Conservation (phyloP, 495 filamentous ascomycete genomes). For the Hapsidospora chrysogenum region DNA sequence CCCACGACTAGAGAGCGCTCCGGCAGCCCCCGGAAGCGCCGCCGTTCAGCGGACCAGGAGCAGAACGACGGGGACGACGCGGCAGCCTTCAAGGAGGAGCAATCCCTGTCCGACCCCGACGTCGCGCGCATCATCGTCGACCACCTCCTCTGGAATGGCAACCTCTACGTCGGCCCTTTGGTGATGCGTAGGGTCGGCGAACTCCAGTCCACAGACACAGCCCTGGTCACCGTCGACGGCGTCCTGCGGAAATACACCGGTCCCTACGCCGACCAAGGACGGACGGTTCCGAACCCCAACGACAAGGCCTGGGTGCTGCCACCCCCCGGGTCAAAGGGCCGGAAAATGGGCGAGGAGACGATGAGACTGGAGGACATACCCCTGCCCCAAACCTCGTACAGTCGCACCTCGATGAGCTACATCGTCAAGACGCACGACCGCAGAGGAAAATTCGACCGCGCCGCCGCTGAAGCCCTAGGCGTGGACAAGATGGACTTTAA, state of each 20-base stretch:
- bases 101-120: slow-evolving; percentile 13
- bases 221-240: slow-evolving; percentile 19
- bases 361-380: neutral
- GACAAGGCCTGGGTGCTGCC: slow-evolving; percentile 5
- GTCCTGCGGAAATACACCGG: neutral
- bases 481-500: slow-evolving; percentile 37
- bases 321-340: slow-evolving; percentile 11
- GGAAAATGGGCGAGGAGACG: neutral
- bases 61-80: slow-evolving; percentile 2
- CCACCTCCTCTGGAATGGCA: slow-evolving; percentile 64
- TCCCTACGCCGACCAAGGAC: neutral
- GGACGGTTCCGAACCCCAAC: neutral
- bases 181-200: slow-evolving; percentile 43
- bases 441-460: slow-evolving; percentile 61
- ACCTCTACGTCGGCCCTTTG: slow-evolving; percentile 56
- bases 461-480: slow-evolving; percentile 42
- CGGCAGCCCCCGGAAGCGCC: slow-evolving; percentile 36
- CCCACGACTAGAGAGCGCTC: slow-evolving; percentile 21
- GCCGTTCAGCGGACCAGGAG: slow-evolving; percentile 33
- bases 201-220: slow-evolving; percentile 46
- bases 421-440: slow-evolving; percentile 57
- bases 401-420: slow-evolving; percentile 50
- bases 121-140: slow-evolving; percentile 43
- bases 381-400: slow-evolving; percentile 1
- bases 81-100: slow-evolving; percentile 2